Evolutionary conservation across 805 yeast species (phyloP), one percentile per base, ranked within the genome.

Genomic region (Candida maesae): DNA sequence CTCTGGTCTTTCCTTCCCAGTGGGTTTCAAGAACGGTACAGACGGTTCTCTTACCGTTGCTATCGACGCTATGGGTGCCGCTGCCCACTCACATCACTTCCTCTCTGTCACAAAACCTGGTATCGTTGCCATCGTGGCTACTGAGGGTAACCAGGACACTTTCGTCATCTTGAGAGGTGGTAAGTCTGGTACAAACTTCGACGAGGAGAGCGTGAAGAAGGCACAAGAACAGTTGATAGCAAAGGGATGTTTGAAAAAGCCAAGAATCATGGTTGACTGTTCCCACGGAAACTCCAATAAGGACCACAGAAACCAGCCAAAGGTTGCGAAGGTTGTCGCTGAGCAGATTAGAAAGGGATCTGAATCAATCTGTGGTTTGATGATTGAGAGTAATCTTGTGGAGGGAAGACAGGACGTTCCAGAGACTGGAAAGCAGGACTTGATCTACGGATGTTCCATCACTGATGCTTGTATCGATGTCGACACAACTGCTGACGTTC

Each of bases 11-110:
- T 86, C 96, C n/a, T 91, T 91, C 91, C 99, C 99, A 44, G 81
- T 91, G 43, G 99, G 99, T 37, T 91, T 91, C 84, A 91, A 91
- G 71, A 91, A 91, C 64, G 99, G 98, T 66, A 91, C 99, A 30
- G 99, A 91, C 63, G 99, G 99, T 61, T 75, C 93, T 37, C 71
- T 91, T 47, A 83, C 79, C 44, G 97, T 91, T 47, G 96, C 99
- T 12, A 71, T 93, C 36, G 99, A 90, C 63, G 98, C 99, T 30
- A 84, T 87, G 55, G 76, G 81, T 62, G 93, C 99, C 34, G 95
- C 99, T 33, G 73, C 91, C 28, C 82, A 82, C 60, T 78, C 95
- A 35, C 99, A 91, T 63, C 97, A 90, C 67, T 91, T 91, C 73
- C 77, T 91, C 84, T 91, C 95, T 51, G 97, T 93, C 59, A 93